These are phyloP conservation scores for Annulohypoxylon maeteangense DNA, from an alignment of 495 filamentous ascomycete genomes.

Conservation along the genomic window DNA sequence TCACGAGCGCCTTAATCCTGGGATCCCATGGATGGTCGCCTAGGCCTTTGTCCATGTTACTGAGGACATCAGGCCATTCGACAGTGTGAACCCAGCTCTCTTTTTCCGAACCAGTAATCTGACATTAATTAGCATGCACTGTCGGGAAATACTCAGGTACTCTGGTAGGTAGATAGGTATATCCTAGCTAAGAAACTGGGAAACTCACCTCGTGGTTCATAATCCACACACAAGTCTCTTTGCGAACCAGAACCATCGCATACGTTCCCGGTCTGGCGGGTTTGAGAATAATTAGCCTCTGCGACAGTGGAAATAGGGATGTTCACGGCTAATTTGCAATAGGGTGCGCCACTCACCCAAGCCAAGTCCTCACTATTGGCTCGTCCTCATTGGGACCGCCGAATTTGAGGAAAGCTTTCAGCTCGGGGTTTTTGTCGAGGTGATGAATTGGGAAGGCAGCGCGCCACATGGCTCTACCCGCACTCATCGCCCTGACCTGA, in stretches of 20 bases:
- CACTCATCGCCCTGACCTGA: slow-evolving; percentile 58
- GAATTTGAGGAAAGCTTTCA: slow-evolving; percentile 58
- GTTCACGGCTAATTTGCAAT: background rate
- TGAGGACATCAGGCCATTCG: slow-evolving; percentile 63
- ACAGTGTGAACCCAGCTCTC: slow-evolving; percentile 66
- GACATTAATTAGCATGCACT: slow-evolving; percentile 19
- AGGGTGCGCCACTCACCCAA: slow-evolving; percentile 48
- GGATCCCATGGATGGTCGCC: slow-evolving; percentile 61
- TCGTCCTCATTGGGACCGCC: slow-evolving; percentile 50
- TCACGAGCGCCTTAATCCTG: slow-evolving; percentile 65
- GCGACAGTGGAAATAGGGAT: slow-evolving; percentile 11
- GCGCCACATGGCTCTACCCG: slow-evolving; percentile 64
- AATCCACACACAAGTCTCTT: slow-evolving; percentile 65
- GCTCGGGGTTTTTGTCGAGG: slow-evolving; percentile 55
- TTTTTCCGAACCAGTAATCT: slow-evolving; percentile 60
- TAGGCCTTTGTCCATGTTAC: slow-evolving; percentile 60
- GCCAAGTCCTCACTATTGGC: slow-evolving; percentile 55
- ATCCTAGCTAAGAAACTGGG: background rate
- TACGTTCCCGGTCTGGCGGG: slow-evolving; percentile 59
- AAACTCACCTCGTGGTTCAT: slow-evolving; percentile 65
- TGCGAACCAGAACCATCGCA: slow-evolving; percentile 59
- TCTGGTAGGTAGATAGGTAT: too few relatives aligned
- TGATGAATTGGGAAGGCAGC: slow-evolving; percentile 55
- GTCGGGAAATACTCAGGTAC: background rate
- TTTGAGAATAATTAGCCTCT: slow-evolving; percentile 13